phyloP scores from a whole-genome alignment of 352 stramenopile genomes.

The Phytopythium mirpurense region DNA sequence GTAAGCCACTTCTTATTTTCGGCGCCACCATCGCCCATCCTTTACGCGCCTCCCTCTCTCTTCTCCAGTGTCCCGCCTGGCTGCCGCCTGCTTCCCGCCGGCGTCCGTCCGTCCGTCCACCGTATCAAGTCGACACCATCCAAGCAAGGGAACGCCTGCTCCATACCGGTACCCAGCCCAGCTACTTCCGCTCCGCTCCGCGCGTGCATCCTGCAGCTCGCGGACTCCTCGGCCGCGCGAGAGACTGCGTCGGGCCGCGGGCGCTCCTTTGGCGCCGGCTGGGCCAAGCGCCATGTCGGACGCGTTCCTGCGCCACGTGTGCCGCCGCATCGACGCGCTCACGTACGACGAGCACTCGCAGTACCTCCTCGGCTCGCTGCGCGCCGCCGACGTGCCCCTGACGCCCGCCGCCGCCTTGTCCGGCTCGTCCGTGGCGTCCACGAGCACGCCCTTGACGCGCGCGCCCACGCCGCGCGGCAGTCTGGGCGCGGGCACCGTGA shows the following conservation, averaged over 20 bases:
- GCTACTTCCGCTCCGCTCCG: too few species aligned
- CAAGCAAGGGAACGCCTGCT: too few species aligned
- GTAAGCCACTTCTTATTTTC: conserved; percentile 2
- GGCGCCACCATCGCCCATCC: background rate
- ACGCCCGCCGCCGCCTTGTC: conserved; percentile 16
- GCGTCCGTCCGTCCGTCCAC: too few species aligned
- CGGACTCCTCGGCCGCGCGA: too few species aligned
- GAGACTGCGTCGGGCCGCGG: too few species aligned
- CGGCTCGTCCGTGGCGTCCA: background rate
- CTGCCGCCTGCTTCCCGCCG: too few species aligned
- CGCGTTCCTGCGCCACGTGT: conserved; percentile 37
- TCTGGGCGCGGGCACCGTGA: background rate
- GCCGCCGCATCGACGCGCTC: conserved; percentile 47
- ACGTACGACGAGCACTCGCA: conserved; percentile 40
- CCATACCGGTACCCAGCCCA: too few species aligned
- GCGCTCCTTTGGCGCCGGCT: too few species aligned
- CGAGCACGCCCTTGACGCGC: background rate
- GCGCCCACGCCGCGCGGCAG: too few species aligned
- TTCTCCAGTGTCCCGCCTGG: background rate
- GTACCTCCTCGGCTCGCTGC: conserved; percentile 34
- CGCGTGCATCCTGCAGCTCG: too few species aligned
- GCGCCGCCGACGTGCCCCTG: conserved; percentile 9
- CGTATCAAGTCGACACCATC: too few species aligned
- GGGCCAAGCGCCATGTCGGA: conserved; percentile 21
- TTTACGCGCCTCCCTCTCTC: background rate